Evolutionary conservation across 352 stramenopile species (phyloP).

Genomic region (Phytophthora aleatoria): DNA sequence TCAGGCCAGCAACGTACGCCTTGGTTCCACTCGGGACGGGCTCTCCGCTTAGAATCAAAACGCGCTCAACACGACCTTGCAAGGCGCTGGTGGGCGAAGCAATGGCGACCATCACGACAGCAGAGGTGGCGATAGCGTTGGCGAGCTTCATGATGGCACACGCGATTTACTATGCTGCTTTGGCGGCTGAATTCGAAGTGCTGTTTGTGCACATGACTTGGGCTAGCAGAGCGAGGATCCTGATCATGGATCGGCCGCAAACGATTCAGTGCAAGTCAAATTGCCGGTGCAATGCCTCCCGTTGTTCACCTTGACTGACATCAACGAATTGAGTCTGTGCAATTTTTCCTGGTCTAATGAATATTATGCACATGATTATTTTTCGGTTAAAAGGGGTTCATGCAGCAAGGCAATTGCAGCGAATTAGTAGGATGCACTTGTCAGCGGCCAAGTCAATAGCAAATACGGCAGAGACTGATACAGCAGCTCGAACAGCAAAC

Average conservation of each 20-base stretch:
- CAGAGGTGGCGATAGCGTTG: background rate
- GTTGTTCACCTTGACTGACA: background rate
- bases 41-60: conserved; percentile 40
- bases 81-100: background rate
- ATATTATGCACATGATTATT: no score
- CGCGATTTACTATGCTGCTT: background rate
- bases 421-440: no score
- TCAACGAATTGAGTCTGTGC: no score
- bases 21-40: conserved; percentile 36
- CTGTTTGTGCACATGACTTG: background rate
- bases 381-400: no score
- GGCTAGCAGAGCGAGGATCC: no score
- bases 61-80: conserved; percentile 5
- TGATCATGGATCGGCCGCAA: no score
- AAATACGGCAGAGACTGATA: no score
- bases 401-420: no score
- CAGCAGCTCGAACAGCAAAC: no score
- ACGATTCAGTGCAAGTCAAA: background rate
- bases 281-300: background rate
- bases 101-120: background rate
- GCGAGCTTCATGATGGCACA: conserved; percentile 2
- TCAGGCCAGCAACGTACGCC: conserved; percentile 33
- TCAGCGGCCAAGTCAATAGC: no score
- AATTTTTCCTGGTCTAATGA: no score
- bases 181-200: conserved; percentile 14